These are phyloP conservation scores for Haberlea rhodopensis DNA, from an alignment of 257 asterid species.

Conservation along the genomic window DNA sequence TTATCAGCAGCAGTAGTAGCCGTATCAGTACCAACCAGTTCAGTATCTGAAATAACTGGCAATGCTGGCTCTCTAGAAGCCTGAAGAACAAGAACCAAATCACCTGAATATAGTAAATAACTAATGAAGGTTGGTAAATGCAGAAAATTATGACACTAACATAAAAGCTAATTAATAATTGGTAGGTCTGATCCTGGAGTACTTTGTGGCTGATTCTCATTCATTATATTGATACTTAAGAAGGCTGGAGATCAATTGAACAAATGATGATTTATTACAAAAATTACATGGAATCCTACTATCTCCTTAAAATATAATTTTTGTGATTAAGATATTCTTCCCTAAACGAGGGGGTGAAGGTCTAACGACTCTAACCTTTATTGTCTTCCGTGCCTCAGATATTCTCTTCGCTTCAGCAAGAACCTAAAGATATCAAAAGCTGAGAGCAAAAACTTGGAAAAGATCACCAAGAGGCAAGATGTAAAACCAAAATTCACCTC, in stretches of 20 bases:
- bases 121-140: neutral
- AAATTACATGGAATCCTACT: neutral
- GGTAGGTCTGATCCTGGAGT: neutral
- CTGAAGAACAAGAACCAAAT: conserved; percentile 35
- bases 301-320: conserved; percentile 2
- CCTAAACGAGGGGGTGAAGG: neutral
- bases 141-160: neutral
- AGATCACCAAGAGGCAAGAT: conserved; percentile 7
- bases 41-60: conserved; percentile 51
- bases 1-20: conserved; percentile 41
- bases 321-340: conserved; percentile 16
- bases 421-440: conserved; percentile 45
- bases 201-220: neutral
- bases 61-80: conserved; percentile 48
- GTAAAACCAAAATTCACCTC: conserved; percentile 44
- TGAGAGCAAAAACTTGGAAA: conserved; percentile 8
- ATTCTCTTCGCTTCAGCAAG: conserved; percentile 90
- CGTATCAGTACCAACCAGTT: conserved; percentile 47
- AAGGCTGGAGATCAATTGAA: neutral
- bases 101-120: conserved; percentile 15
- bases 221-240: neutral
- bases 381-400: conserved; percentile 72
- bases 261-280: neutral
- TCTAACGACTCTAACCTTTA: conserved; percentile 72
- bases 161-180: too few species aligned